Conservation (phyloP, 805 yeast species). For the Saturnispora diversa region DNA sequence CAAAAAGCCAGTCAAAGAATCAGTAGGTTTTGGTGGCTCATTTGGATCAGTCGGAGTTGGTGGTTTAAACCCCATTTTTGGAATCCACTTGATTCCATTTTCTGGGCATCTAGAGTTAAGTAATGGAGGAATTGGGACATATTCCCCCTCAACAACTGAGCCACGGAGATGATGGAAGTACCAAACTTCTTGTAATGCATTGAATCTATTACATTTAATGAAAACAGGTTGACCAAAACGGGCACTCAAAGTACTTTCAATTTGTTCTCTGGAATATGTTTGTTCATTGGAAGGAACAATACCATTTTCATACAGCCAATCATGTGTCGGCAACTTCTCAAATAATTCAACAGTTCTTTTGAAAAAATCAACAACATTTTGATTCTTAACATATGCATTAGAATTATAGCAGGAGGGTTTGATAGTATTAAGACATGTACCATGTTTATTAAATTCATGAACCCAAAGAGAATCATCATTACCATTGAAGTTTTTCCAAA, state of each 20-base stretch:
- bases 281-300: constrained; percentile 55
- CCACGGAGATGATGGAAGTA: constrained; percentile 74
- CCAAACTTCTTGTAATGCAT: constrained; percentile 62
- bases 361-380: constrained; percentile 63
- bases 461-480: constrained; percentile 69
- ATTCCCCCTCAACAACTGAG: constrained; percentile 57
- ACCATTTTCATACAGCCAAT: constrained; percentile 59
- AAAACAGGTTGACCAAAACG: constrained; percentile 50
- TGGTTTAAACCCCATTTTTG: constrained; percentile 38
- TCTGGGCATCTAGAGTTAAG: constrained; percentile 58
- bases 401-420: constrained; percentile 59
- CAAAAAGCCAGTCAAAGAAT: constrained; percentile 39
- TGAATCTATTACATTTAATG: constrained; percentile 49
- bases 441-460: constrained; percentile 92
- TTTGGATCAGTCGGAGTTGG: constrained; percentile 27
- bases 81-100: constrained; percentile 60
- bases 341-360: constrained; percentile 51
- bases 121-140: constrained; percentile 53
- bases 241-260: constrained; percentile 43
- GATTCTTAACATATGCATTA: constrained; percentile 23
- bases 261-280: constrained; percentile 50
- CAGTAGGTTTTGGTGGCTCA: constrained; percentile 26
- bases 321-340: constrained; percentile 54
- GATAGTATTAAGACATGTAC: constrained; percentile 81
- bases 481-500: constrained; percentile 73